Percentiles rank a stretch among this genome's conserved stretches.
Evolutionary conservation across 257 asterid genomes (phyloP).

Genomic region (Solanum medicagineum): DNA sequence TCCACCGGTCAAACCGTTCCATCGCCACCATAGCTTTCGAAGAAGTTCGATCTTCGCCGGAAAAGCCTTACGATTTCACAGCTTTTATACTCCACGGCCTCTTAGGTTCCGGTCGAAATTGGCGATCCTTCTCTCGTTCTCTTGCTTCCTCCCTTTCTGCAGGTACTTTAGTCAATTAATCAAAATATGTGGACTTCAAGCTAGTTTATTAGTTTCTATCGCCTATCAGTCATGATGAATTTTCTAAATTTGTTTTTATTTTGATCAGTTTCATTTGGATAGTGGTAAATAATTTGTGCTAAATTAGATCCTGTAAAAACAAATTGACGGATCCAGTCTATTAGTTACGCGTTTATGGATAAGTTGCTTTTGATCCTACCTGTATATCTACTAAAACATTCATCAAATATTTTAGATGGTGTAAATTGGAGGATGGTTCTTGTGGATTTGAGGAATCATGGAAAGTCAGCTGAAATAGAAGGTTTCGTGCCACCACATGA

Average conservation of each 20-base stretch:
- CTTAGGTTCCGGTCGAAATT: conserved; percentile 85
- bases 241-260: background rate
- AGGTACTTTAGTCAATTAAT: conserved; percentile 6
- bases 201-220: background rate
- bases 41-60: conserved; percentile 44
- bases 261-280: background rate
- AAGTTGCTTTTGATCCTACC: no score
- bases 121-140: conserved; percentile 85
- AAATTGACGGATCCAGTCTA: no score
- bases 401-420: background rate
- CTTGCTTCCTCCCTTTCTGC: conserved; percentile 54
- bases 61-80: conserved; percentile 41
- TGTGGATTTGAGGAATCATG: conserved; percentile 91
- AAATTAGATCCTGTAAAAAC: no score
- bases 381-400: no score
- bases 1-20: conserved; percentile 1
- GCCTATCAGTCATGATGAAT: background rate
- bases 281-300: background rate
- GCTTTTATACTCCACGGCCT: conserved; percentile 89
- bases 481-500: conserved; percentile 59
- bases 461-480: conserved; percentile 55
- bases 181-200: background rate
- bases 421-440: conserved; percentile 76
- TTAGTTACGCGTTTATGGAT: no score
- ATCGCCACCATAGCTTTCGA: conserved; percentile 69